These are phyloP conservation scores for Russula griseocarnosa DNA, from an alignment of 768 basidiomycete species.

Conservation along the genomic window DNA sequence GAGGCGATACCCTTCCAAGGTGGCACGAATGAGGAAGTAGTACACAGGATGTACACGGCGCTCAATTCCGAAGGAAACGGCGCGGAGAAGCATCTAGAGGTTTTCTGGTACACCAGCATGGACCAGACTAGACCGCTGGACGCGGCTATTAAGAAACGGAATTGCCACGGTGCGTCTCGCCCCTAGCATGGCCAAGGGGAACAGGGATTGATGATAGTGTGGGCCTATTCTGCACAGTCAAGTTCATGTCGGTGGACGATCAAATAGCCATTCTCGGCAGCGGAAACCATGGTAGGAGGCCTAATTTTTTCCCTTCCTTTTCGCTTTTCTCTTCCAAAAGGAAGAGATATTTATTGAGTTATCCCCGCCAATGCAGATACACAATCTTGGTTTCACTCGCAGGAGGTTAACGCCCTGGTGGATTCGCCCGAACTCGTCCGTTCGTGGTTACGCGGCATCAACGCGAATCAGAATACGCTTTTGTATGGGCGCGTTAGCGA, in stretches of 20 bases:
- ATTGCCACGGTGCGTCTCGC: conserved; percentile 53
- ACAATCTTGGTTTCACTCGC: conserved; percentile 69
- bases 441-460: conserved; percentile 45
- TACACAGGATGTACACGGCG: conserved; percentile 51
- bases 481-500: conserved; percentile 28
- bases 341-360: background rate
- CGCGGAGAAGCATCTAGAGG: conserved; percentile 45
- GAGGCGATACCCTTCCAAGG: conserved; percentile 58
- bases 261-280: conserved; percentile 63
- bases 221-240: conserved; percentile 38
- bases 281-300: conserved; percentile 54
- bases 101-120: conserved; percentile 61
- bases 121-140: conserved; percentile 63
- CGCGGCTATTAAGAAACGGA: conserved; percentile 61
- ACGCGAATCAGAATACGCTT: conserved; percentile 47
- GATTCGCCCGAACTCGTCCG: conserved; percentile 44
- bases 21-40: conserved; percentile 69
- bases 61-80: conserved; percentile 42
- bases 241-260: conserved; percentile 65
- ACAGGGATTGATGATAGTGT: conserved; percentile 2
- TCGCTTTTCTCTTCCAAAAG: background rate
- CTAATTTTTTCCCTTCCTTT: background rate
- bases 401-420: conserved; percentile 61
- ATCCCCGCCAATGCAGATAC: conserved; percentile 39
- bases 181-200: background rate